Percentiles rank a stretch among this genome's conserved stretches.
These are phyloP conservation scores for Bacidia rubella DNA, from an alignment of 495 filamentous ascomycete species.

Conservation along the genomic window DNA sequence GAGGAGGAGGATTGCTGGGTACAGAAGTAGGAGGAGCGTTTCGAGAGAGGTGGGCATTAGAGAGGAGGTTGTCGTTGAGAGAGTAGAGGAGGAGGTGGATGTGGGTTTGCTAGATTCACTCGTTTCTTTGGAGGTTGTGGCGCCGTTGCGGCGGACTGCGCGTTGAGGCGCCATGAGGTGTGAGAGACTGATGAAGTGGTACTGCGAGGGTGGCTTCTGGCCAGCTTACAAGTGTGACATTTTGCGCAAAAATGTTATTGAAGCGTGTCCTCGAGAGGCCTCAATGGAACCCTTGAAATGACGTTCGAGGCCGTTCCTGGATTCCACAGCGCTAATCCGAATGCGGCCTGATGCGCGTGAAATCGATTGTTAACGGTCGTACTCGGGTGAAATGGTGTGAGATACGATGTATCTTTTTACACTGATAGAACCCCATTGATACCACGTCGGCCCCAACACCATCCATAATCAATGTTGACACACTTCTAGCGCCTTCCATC, in stretches of 20 bases:
- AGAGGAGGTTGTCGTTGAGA: background rate
- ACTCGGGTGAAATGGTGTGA: too few species aligned
- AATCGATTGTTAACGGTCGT: too few species aligned
- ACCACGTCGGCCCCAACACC: too few species aligned
- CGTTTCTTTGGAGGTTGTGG: background rate
- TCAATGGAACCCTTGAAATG: background rate
- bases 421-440: too few species aligned
- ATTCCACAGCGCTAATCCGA: too few species aligned
- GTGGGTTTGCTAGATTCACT: too few species aligned
- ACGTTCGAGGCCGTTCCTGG: background rate
- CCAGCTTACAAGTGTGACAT: background rate
- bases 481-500: too few species aligned
- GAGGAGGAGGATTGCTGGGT: conserved; percentile 62
- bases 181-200: background rate
- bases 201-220: background rate
- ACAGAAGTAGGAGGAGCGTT: conserved; percentile 45
- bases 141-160: conserved; percentile 1
- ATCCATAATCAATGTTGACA: too few species aligned
- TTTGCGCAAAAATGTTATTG: too few species aligned
- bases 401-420: too few species aligned
- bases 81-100: background rate
- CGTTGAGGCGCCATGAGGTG: background rate
- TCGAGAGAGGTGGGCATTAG: conserved; percentile 41
- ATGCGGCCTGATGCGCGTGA: too few species aligned
- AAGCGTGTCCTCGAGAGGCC: background rate